Evolutionary conservation across 768 basidiomycete genomes (phyloP), one percentile per base, ranked within the genome.

Genomic region (Boletus insuetus): DNA sequence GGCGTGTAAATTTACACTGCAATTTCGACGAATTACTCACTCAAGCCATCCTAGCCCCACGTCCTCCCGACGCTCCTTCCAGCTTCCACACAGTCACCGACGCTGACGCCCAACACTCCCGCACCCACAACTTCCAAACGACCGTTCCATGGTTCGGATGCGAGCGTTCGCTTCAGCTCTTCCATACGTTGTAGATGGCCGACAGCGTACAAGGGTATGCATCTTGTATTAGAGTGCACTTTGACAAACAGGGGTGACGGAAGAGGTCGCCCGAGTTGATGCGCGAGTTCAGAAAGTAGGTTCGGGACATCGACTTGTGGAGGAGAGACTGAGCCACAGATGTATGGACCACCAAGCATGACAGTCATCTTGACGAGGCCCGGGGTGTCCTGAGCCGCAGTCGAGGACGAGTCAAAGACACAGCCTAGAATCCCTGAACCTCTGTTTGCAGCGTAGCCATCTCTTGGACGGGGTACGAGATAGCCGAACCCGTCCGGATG

Each of bases 401-500:
- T 77, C 9, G 89, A 80, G 49, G 84, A 86, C 0, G 90, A 91
- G 69, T 98, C 96, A 72, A 98, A 98, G 12, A 98, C 86, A 31
- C 87, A 85, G 13, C 96, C 96, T 0, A 98, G 79, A 19, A 90
- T 79, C 4, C 83, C 82, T 12, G 77, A 69, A 46, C 69, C 60
- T 34, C 68, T 62, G 6, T 62, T 49, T 22, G 55, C 49, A n/a
- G 70, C 63, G 59, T 90, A 88, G 20, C 78, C 86, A 6, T 69
- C 69, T 32, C 71, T 73, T 0, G 89, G 84, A 16, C 94, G 89
- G 0, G 95, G 94, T 49, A 97, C 80, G 65, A 99, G 86, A 74
- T 94, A 98, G 10, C 96, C 96, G 68, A 98, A 99, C 4, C 96
- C 96, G 3, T 79, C 78, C 0, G 94, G 93, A 62, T 93, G 88